Evolutionary conservation across 169 alveolate genomes (phyloP), one percentile per base, ranked within the genome.

Genomic region (Plasmodium malariae): DNA sequence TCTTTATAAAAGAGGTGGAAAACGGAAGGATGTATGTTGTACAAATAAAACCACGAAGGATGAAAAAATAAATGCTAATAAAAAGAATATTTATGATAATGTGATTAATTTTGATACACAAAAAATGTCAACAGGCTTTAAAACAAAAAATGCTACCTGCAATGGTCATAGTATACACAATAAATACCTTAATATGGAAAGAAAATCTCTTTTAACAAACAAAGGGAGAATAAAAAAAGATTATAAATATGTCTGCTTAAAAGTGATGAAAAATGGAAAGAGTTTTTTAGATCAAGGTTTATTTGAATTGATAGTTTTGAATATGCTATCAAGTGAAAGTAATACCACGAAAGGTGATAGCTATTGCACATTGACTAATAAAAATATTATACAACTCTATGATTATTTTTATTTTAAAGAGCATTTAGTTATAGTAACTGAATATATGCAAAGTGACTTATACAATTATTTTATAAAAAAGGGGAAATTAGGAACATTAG

Each of bases 391-490:
- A 19, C 70, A 94, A 83, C 92, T 96, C 55, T 88, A 87, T 76
- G 99, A 97, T 86, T 98, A 92, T 91, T 96, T 98, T 92, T 97
- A 97, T 92, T 97, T 95, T 88, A 96, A 97, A 91, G 99, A 97
- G 55, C 99, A 98, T 88, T 89, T 98, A 73, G 96, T 97, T 74
- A 96, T 98, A 57, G 98, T 97, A n/a, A 96, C 98, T 28, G 99
- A 98, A 91, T 92, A 97, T 62, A 94, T 97, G 30, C 95, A 95
- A 73, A 98, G 98, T 76, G 96, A 96, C 87, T 93, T 96, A 49
- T 97, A 95, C 93, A 92, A 95, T 95, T 91, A 95, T 93, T 87
- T 96, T 95, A 74, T 96, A 92, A 92, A 92, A 89, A 88, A 91
- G 95, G 78, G 97, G 94, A 92, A 93, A 95, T 21, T 97, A 95